phyloP scores from a whole-genome alignment of 768 basidiomycete genomes.

The Leccinum arenicola region DNA sequence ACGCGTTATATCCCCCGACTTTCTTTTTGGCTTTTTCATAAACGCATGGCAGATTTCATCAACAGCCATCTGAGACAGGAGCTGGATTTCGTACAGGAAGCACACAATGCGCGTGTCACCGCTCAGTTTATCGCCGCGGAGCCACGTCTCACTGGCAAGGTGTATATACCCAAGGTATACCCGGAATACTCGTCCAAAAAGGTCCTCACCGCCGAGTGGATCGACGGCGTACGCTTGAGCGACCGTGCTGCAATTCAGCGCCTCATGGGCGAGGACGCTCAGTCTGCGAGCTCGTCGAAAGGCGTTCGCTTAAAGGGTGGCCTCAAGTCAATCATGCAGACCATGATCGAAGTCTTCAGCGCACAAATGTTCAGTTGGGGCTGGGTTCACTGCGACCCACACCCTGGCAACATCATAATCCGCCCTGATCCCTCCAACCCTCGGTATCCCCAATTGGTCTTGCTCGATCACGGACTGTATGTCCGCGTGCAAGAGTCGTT shows the following conservation, averaged over 20 bases:
- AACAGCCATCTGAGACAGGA: slow-evolving; percentile 81
- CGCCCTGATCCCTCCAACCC: slow-evolving; percentile 39
- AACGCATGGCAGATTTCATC: slow-evolving; percentile 56
- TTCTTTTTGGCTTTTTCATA: background rate
- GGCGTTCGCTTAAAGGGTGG: slow-evolving; percentile 51
- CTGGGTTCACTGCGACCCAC: slow-evolving; percentile 79
- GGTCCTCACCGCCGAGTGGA: slow-evolving; percentile 86
- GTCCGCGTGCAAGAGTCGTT: slow-evolving; percentile 68
- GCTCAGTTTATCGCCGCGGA: slow-evolving; percentile 67
- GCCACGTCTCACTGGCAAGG: slow-evolving; percentile 63
- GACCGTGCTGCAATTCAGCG: slow-evolving; percentile 54
- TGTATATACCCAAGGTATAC: slow-evolving; percentile 78
- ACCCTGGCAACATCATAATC: slow-evolving; percentile 78
- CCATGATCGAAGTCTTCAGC: slow-evolving; percentile 83
- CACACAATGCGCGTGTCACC: slow-evolving; percentile 70
- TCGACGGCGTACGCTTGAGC: slow-evolving; percentile 70
- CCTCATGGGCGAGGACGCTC: slow-evolving; percentile 50
- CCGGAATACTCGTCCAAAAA: slow-evolving; percentile 69
- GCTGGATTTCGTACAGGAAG: slow-evolving; percentile 79
- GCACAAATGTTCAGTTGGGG: slow-evolving; percentile 93
- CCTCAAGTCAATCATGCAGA: slow-evolving; percentile 68
- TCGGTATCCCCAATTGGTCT: slow-evolving; percentile 58
- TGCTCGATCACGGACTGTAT: slow-evolving; percentile 93
- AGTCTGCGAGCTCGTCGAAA: background rate
- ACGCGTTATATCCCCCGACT: slow-evolving; percentile 21